A percentile compares a stretch with the other conserved stretches of the same genome.
Conservation (phyloP, 1,139 yeast species). For the Pneumocystis sp. region DNA sequence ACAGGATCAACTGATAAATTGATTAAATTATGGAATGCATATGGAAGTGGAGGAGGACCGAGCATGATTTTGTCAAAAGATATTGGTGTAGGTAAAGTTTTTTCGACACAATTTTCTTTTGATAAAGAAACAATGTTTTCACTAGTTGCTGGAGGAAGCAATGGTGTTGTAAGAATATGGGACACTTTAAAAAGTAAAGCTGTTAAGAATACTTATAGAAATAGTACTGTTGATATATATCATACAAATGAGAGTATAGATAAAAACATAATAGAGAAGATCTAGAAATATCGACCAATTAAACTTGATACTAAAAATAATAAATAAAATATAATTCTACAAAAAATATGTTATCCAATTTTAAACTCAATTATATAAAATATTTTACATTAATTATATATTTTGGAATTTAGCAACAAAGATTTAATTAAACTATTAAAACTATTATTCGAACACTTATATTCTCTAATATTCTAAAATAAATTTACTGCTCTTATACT, state of each 20-base stretch:
- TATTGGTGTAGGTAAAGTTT: conserved; percentile 87
- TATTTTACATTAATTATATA: not conserved
- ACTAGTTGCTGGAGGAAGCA: conserved; percentile 75
- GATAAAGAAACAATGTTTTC: conserved; percentile 80
- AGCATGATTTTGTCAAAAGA: conserved; percentile 84
- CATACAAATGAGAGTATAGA: not conserved
- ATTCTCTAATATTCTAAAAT: not conserved
- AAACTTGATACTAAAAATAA: not conserved
- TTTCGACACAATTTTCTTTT: conserved; percentile 69
- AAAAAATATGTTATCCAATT: not conserved
- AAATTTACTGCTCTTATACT: not conserved
- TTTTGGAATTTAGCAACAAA: not conserved
- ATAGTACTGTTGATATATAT: not conserved
- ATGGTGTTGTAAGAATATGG: conserved; percentile 79
- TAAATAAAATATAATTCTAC: not conserved
- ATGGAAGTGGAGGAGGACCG: conserved; percentile 40
- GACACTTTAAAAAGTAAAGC: conserved; percentile 72
- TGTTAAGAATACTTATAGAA: conserved; percentile 41
- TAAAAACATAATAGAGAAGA: not conserved
- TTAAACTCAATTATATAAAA: too few species aligned
- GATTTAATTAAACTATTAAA: not conserved
- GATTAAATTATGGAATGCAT: conserved; percentile 77
- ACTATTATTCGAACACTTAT: not conserved
- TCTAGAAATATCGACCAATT: not conserved
- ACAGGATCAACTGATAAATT: conserved; percentile 83